Percentiles rank a stretch among this genome's conserved stretches.
These are phyloP conservation scores for Paralagenidium karlingii DNA, from an alignment of 352 stramenopile species.

Conservation along the genomic window DNA sequence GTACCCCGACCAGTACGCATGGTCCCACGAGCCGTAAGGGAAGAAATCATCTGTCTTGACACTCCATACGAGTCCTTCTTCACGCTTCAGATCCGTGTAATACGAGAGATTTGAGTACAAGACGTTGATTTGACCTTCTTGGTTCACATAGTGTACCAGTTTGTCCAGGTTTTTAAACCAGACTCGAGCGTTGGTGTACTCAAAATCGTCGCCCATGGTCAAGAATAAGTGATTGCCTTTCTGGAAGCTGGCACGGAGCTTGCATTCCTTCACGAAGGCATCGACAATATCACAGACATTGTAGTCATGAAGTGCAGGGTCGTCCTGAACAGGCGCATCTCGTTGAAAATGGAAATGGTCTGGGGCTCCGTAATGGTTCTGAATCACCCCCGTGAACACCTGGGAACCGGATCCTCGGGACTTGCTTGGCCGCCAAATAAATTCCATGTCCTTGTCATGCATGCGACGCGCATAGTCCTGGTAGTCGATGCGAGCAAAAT, in stretches of 20 bases:
- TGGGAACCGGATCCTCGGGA: slow-evolving; percentile 72
- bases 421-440: slow-evolving; percentile 90
- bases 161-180: slow-evolving; percentile 96
- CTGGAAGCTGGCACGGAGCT: slow-evolving; percentile 52
- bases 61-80: slow-evolving; percentile 60
- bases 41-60: slow-evolving; percentile 96
- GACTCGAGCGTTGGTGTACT: slow-evolving; percentile 78
- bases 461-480: slow-evolving; percentile 90
- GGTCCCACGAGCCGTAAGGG: slow-evolving; percentile 86
- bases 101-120: slow-evolving; percentile 94
- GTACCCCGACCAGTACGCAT: slow-evolving; percentile 95
- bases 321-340: slow-evolving; percentile 78
- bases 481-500: slow-evolving; percentile 97
- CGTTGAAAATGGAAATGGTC: slow-evolving; percentile 64
- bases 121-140: slow-evolving; percentile 85
- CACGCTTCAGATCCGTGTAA: slow-evolving; percentile 91
- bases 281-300: slow-evolving; percentile 83
- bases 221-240: slow-evolving; percentile 80
- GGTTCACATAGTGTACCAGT: slow-evolving; percentile 92
- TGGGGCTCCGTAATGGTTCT: slow-evolving; percentile 67
- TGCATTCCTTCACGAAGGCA: slow-evolving; percentile 65
- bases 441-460: slow-evolving; percentile 84
- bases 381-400: slow-evolving; percentile 82
- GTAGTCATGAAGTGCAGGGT: slow-evolving; percentile 75
- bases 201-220: slow-evolving; percentile 93